Base-by-base conservation (phyloP, 495 filamentous ascomycete genomes). In the Hyaloscypha finlandica region DNA sequence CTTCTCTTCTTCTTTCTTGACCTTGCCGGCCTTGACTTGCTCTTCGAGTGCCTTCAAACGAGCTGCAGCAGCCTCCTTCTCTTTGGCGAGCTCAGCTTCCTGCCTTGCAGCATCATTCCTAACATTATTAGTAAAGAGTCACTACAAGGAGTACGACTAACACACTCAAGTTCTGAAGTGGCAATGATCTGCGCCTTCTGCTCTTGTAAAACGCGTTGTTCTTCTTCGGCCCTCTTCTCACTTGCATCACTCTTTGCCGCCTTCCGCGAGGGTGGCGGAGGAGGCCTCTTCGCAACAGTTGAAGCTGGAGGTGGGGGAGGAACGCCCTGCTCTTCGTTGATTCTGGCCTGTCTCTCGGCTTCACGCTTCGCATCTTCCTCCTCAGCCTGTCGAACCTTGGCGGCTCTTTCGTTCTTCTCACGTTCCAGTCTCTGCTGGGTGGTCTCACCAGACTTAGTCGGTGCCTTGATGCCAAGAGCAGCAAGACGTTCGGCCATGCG, bases 401-500 rank as follows among this genome's bases (percentile, higher is more conserved):
- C 91, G 69, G 96, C 92, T 32, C 91, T 84, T 70, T 98, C 95
- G 68, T 87, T 91, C 69, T 84, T 87, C 77, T 99, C 95, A 25
- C 95, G 89, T 72, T 97, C 96, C 64, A 90, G 86, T 54, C 93
- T 86, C 78, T 98, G 93, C 61, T 88, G 83, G 2, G 93, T 79
- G 31, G 89, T 90, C 78, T 99, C 95, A 3, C 87, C 85, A 22
- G 85, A 77, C 66, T 86, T 90, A 3, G 86, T 79, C 33, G 91
- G 87, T 32, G 93, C 86, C 73, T 93, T 95, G 70, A 99, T 85
- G 20, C 95, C 95, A 63, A 97, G 85, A 56, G 94, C 95, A 54
- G 96, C 96, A 69, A 99, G 87, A 59, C 95, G 88, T 76, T 98
- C 96, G n/a, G 94, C 93, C 90, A 99, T 97, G 55, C 94, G 90